phyloP scores from a whole-genome alignment of 192 early-diverging fungal genomes.

The Spinellus fusiger region DNA sequence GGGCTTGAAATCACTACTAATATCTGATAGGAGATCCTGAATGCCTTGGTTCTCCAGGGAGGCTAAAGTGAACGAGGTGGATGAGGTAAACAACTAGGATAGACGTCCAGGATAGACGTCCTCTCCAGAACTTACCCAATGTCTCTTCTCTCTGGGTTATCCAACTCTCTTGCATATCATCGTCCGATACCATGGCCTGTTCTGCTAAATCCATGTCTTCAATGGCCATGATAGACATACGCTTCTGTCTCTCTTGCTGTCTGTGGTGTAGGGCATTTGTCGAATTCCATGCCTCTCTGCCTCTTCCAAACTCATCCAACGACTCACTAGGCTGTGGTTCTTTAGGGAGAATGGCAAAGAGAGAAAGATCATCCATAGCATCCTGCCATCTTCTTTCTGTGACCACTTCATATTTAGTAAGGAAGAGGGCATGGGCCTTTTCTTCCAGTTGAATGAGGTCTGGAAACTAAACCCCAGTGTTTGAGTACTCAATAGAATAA shows the following conservation, averaged over 20 bases:
- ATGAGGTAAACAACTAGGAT: neutral
- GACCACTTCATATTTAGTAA: conserved; percentile 25
- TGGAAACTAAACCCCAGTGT: conserved; percentile 28
- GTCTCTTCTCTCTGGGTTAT: conserved; percentile 21
- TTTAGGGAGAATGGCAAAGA: conserved; percentile 34
- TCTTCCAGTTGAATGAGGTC: conserved; percentile 45
- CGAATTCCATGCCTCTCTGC: conserved; percentile 22
- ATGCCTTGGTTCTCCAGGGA: conserved; percentile 28
- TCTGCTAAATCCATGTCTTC: neutral
- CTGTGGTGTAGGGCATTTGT: conserved; percentile 21
- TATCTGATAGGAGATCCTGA: conserved; percentile 31
- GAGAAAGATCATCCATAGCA: conserved; percentile 34
- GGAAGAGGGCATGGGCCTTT: conserved; percentile 34
- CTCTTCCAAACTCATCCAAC: conserved; percentile 41
- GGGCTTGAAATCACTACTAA: conserved; percentile 39
- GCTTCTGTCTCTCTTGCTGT: conserved; percentile 22
- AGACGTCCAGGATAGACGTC: neutral
- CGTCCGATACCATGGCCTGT: conserved; percentile 40
- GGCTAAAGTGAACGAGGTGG: conserved; percentile 14
- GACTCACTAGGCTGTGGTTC: neutral
- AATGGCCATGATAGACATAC: neutral
- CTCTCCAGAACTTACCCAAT: conserved; percentile 13
- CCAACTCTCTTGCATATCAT: conserved; percentile 33
- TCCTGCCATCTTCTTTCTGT: conserved; percentile 30
- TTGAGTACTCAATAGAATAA: no score